Base-by-base conservation (phyloP, 1,284 basidiomycete genomes). In the Ganoderma multipileum region DNA sequence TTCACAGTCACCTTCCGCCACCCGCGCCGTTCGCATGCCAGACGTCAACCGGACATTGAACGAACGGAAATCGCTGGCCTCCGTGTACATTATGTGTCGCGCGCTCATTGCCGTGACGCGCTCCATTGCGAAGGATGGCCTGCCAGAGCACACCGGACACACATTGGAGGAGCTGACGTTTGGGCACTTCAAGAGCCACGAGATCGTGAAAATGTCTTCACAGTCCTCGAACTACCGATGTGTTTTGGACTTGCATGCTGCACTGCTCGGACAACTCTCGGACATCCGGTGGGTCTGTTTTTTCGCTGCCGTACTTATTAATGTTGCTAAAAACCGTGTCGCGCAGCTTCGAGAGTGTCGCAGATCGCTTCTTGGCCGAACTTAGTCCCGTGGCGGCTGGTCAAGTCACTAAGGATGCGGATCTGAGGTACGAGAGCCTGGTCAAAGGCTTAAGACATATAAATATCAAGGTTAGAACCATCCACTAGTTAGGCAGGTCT, bases 61-160 rank as follows among this genome's bases (percentile, higher is more conserved):
- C 69, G 93, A 94, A 76, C 89, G 94, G n/a, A 92, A 94, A 81
- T 87, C 88, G 61, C 85, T 96, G 3, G 91, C 94, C 3, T 90
- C 93, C 1, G 92, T 93, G 47, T 97, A 96, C 78, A 90, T 97
- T 75, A 92, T 95, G 87, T 96, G 95, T 77, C 88, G 95, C 61
- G 91, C 94, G 0, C 84, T 97, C 36, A 90, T 95, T 36, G 90
- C 89, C 2, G 88, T 97, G 18, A 86, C 97, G 59, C 88, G 91
- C 62, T 83, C 87, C 18, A 86, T 94, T 26, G 85, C 90, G 1
- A 91, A 91, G 74, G 93, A 95, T 72, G 89, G 89, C 0, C 82
- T 97, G 2, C 90, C 91, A 12, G 94, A 95, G 60, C 83, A 88
- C 0, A 82, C 95, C 68, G 95, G 94, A 0, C 89, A 91, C 76